Evolutionary conservation across 768 basidiomycete genomes (phyloP).

Genomic region (Panellus pusillus): DNA sequence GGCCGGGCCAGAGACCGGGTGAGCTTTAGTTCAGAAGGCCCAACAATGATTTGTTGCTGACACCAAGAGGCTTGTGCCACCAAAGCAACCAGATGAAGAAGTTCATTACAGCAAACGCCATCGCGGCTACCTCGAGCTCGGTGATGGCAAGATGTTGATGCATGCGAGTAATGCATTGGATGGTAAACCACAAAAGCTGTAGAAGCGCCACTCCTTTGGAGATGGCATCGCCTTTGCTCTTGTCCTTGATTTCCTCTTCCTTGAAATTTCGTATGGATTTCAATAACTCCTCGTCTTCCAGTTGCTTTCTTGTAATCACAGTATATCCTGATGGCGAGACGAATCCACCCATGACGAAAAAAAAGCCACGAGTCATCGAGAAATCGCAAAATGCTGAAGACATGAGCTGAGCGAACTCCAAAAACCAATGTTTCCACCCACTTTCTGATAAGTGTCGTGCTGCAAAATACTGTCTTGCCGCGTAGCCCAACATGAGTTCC

Average conservation of each 20-base stretch:
- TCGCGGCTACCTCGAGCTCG: conserved; percentile 35
- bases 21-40: no score
- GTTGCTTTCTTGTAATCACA: no score
- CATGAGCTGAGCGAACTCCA: no score
- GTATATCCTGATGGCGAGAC: no score
- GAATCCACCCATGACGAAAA: no score
- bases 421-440: no score
- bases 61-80: conserved; percentile 41
- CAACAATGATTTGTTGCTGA: conserved; percentile 26
- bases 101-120: conserved; percentile 33
- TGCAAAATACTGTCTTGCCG: no score
- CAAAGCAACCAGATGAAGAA: conserved; percentile 31
- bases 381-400: no score
- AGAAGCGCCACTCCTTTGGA: conserved; percentile 32
- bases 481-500: no score
- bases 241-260: conserved; percentile 21
- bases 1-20: no score
- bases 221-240: conserved; percentile 32
- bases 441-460: no score
- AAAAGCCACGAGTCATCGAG: no score
- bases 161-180: conserved; percentile 28
- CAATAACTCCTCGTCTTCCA: neutral
- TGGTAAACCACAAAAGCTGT: conserved; percentile 36
- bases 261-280: neutral
- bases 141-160: conserved; percentile 28